These are phyloP conservation scores for Dalbergia cochinchinensis DNA, from an alignment of 306 rosid genomes.

Conservation along the genomic window DNA sequence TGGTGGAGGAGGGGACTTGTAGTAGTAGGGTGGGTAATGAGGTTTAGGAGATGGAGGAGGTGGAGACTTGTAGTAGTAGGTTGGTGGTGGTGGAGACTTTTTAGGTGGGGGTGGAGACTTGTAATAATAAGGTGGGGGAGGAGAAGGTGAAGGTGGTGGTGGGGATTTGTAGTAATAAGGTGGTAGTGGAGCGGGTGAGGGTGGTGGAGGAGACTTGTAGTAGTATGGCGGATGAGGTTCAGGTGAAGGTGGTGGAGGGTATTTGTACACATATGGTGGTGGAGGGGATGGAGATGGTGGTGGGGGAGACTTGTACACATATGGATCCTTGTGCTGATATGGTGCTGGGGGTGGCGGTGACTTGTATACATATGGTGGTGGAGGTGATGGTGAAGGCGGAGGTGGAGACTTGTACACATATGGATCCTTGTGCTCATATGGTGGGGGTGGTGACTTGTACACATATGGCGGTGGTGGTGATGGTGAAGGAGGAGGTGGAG, in stretches of 20 bases:
- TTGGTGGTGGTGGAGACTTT: constrained; percentile 37
- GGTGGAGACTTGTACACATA: not conserved
- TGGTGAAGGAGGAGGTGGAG: not conserved
- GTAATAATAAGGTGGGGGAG: too few species aligned
- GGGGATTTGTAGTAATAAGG: too few species aligned
- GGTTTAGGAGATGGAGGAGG: too few species aligned
- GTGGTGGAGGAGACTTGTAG: too few species aligned
- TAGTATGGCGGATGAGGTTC: not conserved
- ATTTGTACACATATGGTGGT: too few species aligned
- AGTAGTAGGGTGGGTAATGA: not conserved
- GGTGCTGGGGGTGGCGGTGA: not conserved
- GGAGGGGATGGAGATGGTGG: too few species aligned
- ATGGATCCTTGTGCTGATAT: too few species aligned
- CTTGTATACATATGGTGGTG: not conserved
- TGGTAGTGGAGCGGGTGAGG: not conserved
- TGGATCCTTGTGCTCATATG: not conserved
- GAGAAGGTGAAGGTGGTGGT: too few species aligned
- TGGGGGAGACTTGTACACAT: not conserved
- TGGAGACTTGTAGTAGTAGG: too few species aligned
- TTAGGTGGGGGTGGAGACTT: not conserved
- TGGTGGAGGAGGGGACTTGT: not conserved
- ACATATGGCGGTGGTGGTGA: not conserved
- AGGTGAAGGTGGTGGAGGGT: not conserved
- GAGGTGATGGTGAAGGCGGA: not conserved
- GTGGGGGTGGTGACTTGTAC: constrained; percentile 17